Evolutionary conservation across 371 early-diverging fungal genomes (phyloP).

Genomic region (Syncephalastrum monosporum): DNA sequence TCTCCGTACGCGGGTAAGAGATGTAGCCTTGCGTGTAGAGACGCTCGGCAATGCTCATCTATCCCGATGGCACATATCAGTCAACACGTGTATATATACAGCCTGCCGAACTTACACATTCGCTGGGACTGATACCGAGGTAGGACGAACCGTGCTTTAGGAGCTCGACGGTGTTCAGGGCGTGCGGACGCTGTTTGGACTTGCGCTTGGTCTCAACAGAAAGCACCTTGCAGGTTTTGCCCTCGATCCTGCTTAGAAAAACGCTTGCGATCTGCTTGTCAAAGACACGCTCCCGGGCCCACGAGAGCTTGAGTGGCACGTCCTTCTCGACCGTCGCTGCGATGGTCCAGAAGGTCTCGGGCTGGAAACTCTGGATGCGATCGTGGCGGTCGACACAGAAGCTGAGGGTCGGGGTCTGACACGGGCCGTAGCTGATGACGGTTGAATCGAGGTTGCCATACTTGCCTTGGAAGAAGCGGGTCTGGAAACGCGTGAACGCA

Average conservation of each 20-base stretch:
- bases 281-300: constrained; percentile 44
- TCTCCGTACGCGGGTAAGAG: constrained; percentile 77
- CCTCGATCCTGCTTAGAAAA: constrained; percentile 29
- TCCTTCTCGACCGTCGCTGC: constrained; percentile 24
- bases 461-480: constrained; percentile 51
- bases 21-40: constrained; percentile 65
- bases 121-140: constrained; percentile 49
- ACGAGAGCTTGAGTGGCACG: constrained; percentile 24
- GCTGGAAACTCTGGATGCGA: constrained; percentile 59
- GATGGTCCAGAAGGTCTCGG: constrained; percentile 60
- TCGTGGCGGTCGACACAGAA: constrained; percentile 69
- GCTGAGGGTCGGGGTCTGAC: constrained; percentile 59
- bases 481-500: constrained; percentile 63
- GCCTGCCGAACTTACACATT: constrained; percentile 32
- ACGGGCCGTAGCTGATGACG: constrained; percentile 70
- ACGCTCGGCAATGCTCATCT: constrained; percentile 57
- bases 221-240: constrained; percentile 37
- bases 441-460: constrained; percentile 53
- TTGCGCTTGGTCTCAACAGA: constrained; percentile 34
- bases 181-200: constrained; percentile 44
- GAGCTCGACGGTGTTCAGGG: constrained; percentile 54
- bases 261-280: constrained; percentile 39
- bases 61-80: neutral
- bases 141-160: constrained; percentile 46
- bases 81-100: neutral